Conservation (phyloP, 2,329 filamentous ascomycete genomes). For the Dendrostoma leiphaemia region DNA sequence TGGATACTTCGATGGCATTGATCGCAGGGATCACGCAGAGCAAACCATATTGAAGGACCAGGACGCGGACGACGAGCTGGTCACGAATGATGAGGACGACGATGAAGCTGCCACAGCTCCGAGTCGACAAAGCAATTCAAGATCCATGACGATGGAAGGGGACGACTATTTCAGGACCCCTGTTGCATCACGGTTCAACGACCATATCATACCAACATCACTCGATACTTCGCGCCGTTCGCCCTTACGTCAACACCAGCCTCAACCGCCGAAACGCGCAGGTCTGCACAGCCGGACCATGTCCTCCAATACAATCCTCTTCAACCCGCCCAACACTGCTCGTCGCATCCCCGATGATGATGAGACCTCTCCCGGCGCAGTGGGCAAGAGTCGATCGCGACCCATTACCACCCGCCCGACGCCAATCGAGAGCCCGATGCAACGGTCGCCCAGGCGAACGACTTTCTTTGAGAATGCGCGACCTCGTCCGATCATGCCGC, state of each 20-base stretch:
- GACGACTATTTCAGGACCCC: slow-evolving; percentile 58
- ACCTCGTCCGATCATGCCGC: slow-evolving; percentile 55
- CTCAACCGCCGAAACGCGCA: slow-evolving; percentile 32
- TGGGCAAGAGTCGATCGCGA: slow-evolving; percentile 30
- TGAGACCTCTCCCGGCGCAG: slow-evolving; percentile 39
- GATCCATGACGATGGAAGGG: slow-evolving; percentile 29
- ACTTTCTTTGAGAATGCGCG: slow-evolving; percentile 44
- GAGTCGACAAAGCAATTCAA: slow-evolving; percentile 20
- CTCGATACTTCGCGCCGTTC: slow-evolving; percentile 24
- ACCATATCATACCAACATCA: slow-evolving; percentile 29
- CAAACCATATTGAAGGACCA: slow-evolving; percentile 60
- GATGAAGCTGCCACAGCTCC: slow-evolving; percentile 39
- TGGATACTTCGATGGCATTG: slow-evolving; percentile 9
- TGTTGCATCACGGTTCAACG: slow-evolving; percentile 38
- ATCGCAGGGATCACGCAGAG: slow-evolving; percentile 17
- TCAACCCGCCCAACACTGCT: slow-evolving; percentile 55
- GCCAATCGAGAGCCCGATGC: slow-evolving; percentile 35
- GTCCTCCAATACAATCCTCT: slow-evolving; percentile 82
- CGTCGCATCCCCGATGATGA: slow-evolving; percentile 25
- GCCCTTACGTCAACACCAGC: slow-evolving; percentile 20
- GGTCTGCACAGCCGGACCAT: slow-evolving; percentile 67
- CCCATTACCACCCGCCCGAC: slow-evolving; percentile 37
- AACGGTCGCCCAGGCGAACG: slow-evolving; percentile 47
- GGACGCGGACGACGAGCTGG: slow-evolving; percentile 87
- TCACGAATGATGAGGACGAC: slow-evolving; percentile 74